These are phyloP conservation scores for Hypoxylon lienhwacheense DNA, from an alignment of 495 filamentous ascomycete genomes.

Conservation along the genomic window DNA sequence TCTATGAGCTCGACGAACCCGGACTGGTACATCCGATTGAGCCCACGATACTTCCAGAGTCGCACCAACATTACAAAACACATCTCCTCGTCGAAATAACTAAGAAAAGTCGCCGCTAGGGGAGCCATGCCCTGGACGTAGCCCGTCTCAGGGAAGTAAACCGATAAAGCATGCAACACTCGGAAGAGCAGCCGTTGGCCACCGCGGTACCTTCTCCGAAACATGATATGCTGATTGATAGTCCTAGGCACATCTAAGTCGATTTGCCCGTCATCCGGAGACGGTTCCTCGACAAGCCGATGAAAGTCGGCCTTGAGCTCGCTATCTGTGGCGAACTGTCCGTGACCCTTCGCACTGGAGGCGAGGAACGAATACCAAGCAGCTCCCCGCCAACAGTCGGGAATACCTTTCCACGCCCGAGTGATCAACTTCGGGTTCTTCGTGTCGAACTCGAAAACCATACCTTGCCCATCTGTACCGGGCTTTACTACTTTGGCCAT, in stretches of 20 bases:
- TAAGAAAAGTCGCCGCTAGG: slow-evolving; percentile 87
- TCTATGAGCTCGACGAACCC: slow-evolving; percentile 89
- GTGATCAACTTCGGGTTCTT: slow-evolving; percentile 83
- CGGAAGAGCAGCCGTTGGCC: slow-evolving; percentile 92
- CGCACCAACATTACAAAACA: slow-evolving; percentile 94
- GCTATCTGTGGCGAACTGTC: slow-evolving; percentile 62
- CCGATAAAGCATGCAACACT: slow-evolving; percentile 84
- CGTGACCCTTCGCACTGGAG: slow-evolving; percentile 70
- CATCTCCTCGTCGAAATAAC: slow-evolving; percentile 94
- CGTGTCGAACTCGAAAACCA: slow-evolving; percentile 87
- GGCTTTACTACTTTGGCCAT: slow-evolving; percentile 77
- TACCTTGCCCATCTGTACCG: slow-evolving; percentile 68
- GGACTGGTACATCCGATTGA: slow-evolving; percentile 79
- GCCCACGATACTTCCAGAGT: slow-evolving; percentile 83
- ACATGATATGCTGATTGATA: slow-evolving; percentile 97
- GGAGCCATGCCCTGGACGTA: slow-evolving; percentile 99
- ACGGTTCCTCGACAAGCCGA: slow-evolving; percentile 68
- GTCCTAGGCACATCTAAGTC: slow-evolving; percentile 96
- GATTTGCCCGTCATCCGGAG: slow-evolving; percentile 93
- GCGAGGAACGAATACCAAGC: slow-evolving; percentile 95
- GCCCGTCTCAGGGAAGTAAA: slow-evolving; percentile 88
- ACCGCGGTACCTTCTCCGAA: slow-evolving; percentile 84
- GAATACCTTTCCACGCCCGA: slow-evolving; percentile 96
- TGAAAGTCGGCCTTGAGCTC: slow-evolving; percentile 71
- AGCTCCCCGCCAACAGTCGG: slow-evolving; percentile 89